Evolutionary conservation across 345 rosid genomes (phyloP).

Genomic region (Iberis pinnata): DNA sequence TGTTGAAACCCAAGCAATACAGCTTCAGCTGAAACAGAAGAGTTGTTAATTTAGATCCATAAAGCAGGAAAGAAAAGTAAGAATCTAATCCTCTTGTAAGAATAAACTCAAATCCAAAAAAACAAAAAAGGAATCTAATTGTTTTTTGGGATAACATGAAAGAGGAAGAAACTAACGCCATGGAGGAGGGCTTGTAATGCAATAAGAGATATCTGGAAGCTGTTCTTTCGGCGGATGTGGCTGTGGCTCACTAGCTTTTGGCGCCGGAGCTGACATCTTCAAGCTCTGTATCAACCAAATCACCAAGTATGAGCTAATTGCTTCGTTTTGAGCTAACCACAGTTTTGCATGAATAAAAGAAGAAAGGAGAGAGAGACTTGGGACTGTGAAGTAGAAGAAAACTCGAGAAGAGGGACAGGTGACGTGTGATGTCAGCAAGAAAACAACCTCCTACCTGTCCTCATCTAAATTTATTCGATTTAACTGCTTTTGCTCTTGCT

Average conservation of each 20-base stretch:
- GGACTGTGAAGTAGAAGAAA: too few relatives aligned
- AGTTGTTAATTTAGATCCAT: too few relatives aligned
- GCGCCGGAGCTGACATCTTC: conserved; percentile 44
- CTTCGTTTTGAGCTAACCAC: too few relatives aligned
- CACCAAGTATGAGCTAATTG: too few relatives aligned
- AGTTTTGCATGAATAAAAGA: too few relatives aligned
- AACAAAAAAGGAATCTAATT: not conserved
- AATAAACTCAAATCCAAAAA: not conserved
- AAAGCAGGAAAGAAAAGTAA: conserved; percentile 22
- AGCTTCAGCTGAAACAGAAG: conserved; percentile 71
- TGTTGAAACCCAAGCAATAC: conserved; percentile 94
- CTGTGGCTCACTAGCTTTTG: conserved; percentile 62
- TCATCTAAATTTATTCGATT: not conserved
- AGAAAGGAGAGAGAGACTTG: too few relatives aligned
- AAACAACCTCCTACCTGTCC: conserved; percentile 25
- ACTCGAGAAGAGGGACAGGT: too few relatives aligned
- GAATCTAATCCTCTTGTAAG: conserved; percentile 22
- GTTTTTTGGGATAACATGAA: not conserved
- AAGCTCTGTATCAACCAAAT: conserved; percentile 15
- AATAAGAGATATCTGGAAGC: conserved; percentile 64
- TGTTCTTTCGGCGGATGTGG: conserved; percentile 72
- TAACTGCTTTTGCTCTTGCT: too few relatives aligned
- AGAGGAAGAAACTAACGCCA: conserved; percentile 66
- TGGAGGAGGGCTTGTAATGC: conserved; percentile 94
- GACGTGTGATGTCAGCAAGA: conserved; percentile 25